A percentile compares a stretch with the other conserved stretches of the same genome.
These are phyloP conservation scores for Ailanthus altissimus DNA, from an alignment of 345 rosid species.

Conservation along the genomic window DNA sequence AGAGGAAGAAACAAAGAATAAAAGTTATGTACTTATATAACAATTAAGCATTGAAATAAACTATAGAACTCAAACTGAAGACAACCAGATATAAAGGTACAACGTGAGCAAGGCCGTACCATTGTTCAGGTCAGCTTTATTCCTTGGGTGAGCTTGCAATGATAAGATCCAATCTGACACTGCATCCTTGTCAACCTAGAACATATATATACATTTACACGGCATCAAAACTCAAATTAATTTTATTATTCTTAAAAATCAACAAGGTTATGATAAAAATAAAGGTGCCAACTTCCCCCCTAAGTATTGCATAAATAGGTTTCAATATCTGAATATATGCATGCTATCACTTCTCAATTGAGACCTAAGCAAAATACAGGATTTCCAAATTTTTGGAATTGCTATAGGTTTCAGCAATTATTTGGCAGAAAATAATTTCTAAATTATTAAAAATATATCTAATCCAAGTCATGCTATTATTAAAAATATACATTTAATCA, in stretches of 20 bases:
- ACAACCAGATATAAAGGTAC: constrained; percentile 7
- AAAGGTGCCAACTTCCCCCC: background rate
- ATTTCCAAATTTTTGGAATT: background rate
- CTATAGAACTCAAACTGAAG: constrained; percentile 7
- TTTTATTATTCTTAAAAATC: background rate
- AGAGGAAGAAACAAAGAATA: background rate
- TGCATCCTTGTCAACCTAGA: constrained; percentile 64
- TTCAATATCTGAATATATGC: background rate
- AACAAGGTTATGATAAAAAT: background rate
- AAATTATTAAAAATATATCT: background rate
- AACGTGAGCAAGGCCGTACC: constrained; percentile 44
- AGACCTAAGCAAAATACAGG: background rate
- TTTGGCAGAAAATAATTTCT: background rate
- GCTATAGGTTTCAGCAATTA: background rate
- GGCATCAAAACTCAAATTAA: background rate
- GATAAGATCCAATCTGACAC: constrained; percentile 81
- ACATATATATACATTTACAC: constrained; percentile 12
- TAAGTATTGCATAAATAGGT: background rate
- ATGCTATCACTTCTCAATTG: background rate
- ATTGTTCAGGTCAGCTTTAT: constrained; percentile 39
- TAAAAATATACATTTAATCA: background rate
- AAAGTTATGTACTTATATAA: background rate
- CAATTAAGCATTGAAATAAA: background rate
- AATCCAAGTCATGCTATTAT: background rate
- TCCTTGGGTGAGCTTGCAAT: constrained; percentile 61